phyloP scores from a whole-genome alignment of 2,329 filamentous ascomycete genomes.

The Dendryphion nanum region DNA sequence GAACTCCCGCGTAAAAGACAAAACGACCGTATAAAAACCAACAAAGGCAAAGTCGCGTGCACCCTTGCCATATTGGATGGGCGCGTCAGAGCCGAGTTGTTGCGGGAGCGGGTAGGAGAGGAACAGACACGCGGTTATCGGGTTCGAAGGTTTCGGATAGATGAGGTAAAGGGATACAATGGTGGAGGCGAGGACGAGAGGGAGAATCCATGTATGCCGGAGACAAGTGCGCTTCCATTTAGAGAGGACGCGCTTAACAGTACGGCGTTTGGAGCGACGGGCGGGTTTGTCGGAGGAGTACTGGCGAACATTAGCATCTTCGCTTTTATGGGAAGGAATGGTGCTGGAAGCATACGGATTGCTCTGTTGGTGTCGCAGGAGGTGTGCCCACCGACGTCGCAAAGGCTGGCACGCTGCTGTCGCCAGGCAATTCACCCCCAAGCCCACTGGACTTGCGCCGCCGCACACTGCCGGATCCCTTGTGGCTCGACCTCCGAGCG shows the following conservation, averaged over 20 bases:
- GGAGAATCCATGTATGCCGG: constrained; percentile 62
- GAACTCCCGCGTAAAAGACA: constrained; percentile 93
- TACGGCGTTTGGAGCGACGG: constrained; percentile 47
- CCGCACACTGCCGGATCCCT: constrained; percentile 12
- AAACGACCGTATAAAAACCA: constrained; percentile 80
- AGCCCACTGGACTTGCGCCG: constrained; percentile 49
- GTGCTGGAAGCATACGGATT: constrained; percentile 17
- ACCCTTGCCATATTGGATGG: constrained; percentile 82
- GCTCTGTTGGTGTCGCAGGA: constrained; percentile 14
- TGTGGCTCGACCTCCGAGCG: constrained; percentile 11
- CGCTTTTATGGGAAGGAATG: constrained; percentile 4
- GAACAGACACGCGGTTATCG: constrained; percentile 78
- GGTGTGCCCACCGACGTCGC: constrained; percentile 41
- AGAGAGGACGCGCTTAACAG: constrained; percentile 44
- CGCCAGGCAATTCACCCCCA: constrained; percentile 53
- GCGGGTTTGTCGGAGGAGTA: constrained; percentile 14
- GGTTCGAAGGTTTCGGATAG: constrained; percentile 76
- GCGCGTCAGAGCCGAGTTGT: constrained; percentile 42
- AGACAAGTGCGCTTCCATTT: constrained; percentile 47
- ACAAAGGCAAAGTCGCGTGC: constrained; percentile 83
- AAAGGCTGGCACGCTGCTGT: constrained; percentile 51
- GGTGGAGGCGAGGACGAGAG: constrained; percentile 65
- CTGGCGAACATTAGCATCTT: not conserved
- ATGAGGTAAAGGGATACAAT: constrained; percentile 68
- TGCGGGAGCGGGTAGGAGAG: constrained; percentile 77